Percentiles rank a stretch among this genome's conserved stretches.
Evolutionary conservation across 768 basidiomycete species (phyloP).

Genomic region (Suillus clintonianus): DNA sequence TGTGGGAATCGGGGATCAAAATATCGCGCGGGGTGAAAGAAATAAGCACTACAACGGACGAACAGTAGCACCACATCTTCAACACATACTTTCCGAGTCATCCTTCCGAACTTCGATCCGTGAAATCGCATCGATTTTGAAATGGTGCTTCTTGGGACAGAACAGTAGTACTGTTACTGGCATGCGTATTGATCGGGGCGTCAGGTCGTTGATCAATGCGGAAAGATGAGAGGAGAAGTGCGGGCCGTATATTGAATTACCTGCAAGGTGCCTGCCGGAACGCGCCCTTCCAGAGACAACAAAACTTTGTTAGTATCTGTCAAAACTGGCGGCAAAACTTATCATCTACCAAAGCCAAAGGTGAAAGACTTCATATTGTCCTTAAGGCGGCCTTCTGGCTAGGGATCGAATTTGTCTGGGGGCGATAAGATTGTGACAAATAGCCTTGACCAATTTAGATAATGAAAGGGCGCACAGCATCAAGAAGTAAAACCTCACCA

Average conservation of each 20-base stretch:
- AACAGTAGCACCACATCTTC: neutral
- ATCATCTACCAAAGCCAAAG: conserved; percentile 50
- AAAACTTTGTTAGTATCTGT: neutral
- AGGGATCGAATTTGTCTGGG: conserved; percentile 51
- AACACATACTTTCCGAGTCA: too few relatives aligned
- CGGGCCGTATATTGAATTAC: conserved; percentile 56
- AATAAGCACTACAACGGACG: too few relatives aligned
- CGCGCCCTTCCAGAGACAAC: conserved; percentile 43
- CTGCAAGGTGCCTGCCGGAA: conserved; percentile 52
- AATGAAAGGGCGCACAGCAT: too few relatives aligned
- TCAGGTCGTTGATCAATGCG: conserved; percentile 46
- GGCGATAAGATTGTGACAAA: conserved; percentile 51
- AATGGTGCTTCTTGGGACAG: conserved; percentile 62
- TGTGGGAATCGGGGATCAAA: too few relatives aligned
- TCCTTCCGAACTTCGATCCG: conserved; percentile 22
- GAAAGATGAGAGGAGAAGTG: conserved; percentile 65
- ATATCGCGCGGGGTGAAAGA: too few relatives aligned
- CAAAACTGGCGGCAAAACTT: neutral
- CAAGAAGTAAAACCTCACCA: conserved; percentile 9
- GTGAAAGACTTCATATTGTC: conserved; percentile 48
- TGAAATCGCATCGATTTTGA: conserved; percentile 53
- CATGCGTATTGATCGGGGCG: conserved; percentile 56
- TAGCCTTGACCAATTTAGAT: conserved; percentile 32
- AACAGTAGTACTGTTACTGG: conserved; percentile 52
- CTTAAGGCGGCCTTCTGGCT: conserved; percentile 41